Percentiles rank a stretch among this genome's conserved stretches.
Evolutionary conservation across 352 stramenopile genomes (phyloP).

Genomic region (Thalassiosira allenii): DNA sequence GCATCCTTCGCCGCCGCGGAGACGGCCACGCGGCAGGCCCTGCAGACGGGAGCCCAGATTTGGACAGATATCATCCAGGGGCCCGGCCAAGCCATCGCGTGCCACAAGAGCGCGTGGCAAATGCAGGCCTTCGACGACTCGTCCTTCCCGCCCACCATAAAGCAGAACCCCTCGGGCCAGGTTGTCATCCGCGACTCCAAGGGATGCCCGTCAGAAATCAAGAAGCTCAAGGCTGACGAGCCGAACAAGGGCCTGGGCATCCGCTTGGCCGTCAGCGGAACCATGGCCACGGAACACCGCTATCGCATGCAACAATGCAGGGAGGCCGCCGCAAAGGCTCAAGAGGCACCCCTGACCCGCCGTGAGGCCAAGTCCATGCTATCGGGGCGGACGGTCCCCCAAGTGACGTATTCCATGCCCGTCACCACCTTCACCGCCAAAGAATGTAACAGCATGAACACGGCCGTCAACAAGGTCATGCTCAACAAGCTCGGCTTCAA

Average conservation of each 20-base stretch:
- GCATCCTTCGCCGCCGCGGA: background rate
- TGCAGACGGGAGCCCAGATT: background rate
- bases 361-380: background rate
- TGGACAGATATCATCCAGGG: no score
- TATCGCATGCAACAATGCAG: background rate
- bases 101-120: slow-evolving; percentile 9
- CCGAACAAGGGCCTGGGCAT: slow-evolving; percentile 20
- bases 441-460: background rate
- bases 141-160: background rate
- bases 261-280: background rate
- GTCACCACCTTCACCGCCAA: slow-evolving; percentile 1
- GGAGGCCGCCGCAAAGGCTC: background rate
- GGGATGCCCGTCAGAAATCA: background rate
- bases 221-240: background rate
- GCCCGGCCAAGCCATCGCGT: slow-evolving; percentile 6
- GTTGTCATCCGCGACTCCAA: background rate
- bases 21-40: background rate
- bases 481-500: slow-evolving; percentile 12
- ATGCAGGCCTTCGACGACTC: background rate
- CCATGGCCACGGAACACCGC: background rate
- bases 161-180: background rate
- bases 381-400: background rate
- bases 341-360: background rate
- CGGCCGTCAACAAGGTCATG: slow-evolving; percentile 8
- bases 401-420: background rate